Evolutionary conservation across 306 rosid species (phyloP), one percentile per base, ranked within the genome.

Genomic region (Cicer cuneatum): DNA sequence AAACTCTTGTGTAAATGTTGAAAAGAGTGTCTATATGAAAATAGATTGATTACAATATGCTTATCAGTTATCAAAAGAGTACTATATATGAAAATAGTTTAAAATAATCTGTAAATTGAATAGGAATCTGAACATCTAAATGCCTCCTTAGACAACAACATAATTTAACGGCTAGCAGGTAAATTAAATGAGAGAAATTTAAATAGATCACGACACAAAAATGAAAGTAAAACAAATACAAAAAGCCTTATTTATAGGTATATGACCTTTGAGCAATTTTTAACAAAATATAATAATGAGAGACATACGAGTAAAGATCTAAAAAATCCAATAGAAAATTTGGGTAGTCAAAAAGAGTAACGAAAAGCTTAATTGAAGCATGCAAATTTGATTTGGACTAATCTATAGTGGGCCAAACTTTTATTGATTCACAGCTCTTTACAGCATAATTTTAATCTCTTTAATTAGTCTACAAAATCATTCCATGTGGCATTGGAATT

Each of bases 401-500:
- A 87, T 74, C 39, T 72, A 57, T n/a, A 51, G 86, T 80, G 90
- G 93, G 86, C 62, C 93, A 83, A 35, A 33, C 54, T 72, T 74
- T 69, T 57, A 82, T 86, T 78, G 76, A 72, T 72, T 83, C 80
- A 77, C 85, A 86, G 60, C 80, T 82, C 33, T 66, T 14, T 2
- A 24, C 3, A 3, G 33, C 33, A 24, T 24, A 24, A 24, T 72
- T 72, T 73, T 62, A 42, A 62, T 75, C 72, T 62, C 84, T 72
- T 86, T 78, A 82, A 81, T 88, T 69, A 75, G 65, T 78, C 66
- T 74, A 45, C 43, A 76, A 72, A 77, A 73, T 74, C 80, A 78
- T 84, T 83, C 83, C 78, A 80, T 57, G 58, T 77, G 78, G 70
- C 97, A 81, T 91, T 83, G 91, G 96, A 89, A 87, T 79, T 91